phyloP scores from a whole-genome alignment of 2,329 filamentous ascomycete genomes.

The Paecilomyces niveus region DNA sequence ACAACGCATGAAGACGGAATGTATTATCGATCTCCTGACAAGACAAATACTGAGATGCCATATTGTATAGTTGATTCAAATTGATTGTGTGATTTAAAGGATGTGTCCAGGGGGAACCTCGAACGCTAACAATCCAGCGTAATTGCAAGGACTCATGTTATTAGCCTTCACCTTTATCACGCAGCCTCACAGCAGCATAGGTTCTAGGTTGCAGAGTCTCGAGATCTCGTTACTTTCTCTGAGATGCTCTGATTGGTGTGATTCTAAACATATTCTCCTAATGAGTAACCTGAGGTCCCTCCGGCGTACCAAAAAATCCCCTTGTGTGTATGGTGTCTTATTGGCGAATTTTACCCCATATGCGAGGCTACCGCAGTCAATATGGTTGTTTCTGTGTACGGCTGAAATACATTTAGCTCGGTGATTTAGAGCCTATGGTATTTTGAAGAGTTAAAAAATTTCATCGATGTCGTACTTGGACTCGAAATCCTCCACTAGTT shows the following conservation, averaged over 20 bases:
- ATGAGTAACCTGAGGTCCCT: too few species aligned
- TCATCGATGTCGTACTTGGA: neutral
- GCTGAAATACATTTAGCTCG: too few species aligned
- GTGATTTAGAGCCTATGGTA: neutral
- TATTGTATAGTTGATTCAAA: slow-evolving; percentile 2
- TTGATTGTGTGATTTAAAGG: neutral
- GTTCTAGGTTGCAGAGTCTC: too few species aligned
- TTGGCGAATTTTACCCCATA: too few species aligned
- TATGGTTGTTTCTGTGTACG: neutral
- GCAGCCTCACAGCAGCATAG: too few species aligned
- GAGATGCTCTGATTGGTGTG: too few species aligned
- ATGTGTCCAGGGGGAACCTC: neutral
- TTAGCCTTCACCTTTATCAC: too few species aligned
- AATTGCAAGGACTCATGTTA: neutral
- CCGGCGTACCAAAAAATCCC: too few species aligned
- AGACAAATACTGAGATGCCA: slow-evolving; percentile 14
- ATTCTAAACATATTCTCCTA: too few species aligned
- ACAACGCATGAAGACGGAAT: slow-evolving; percentile 23
- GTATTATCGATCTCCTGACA: slow-evolving; percentile 29
- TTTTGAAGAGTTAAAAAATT: neutral
- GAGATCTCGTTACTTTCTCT: too few species aligned
- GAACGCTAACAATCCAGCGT: neutral
- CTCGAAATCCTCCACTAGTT: neutral
- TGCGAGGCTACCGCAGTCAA: too few species aligned
- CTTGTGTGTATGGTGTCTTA: too few species aligned